phyloP scores from a whole-genome alignment of 352 stramenopile genomes.

The Labyrinthula sp. region DNA sequence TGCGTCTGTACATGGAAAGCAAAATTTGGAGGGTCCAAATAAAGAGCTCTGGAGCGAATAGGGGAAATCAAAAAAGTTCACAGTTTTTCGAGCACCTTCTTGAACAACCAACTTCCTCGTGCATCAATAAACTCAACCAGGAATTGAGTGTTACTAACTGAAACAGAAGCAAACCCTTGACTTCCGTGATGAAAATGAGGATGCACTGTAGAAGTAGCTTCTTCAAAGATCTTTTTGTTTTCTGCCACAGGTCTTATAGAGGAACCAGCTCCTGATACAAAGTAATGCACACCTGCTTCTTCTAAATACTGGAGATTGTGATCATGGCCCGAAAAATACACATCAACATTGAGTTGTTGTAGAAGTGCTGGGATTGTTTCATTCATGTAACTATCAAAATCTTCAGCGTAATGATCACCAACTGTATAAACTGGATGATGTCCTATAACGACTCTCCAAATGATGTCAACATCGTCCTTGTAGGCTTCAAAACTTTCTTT shows the following conservation, averaged over 20 bases:
- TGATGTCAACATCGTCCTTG: no score
- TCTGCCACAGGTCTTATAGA: constrained; percentile 4
- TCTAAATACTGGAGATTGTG: constrained; percentile 9
- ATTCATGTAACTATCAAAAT: constrained; percentile 1
- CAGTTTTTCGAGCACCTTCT: no score
- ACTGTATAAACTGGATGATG: constrained; percentile 26
- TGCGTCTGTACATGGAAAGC: no score
- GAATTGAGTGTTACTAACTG: constrained; percentile 1
- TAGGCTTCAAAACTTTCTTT: no score
- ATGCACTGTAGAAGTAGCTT: no score
- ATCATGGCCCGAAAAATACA: constrained; percentile 24
- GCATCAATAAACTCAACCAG: constrained; percentile 20
- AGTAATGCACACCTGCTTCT: background rate
- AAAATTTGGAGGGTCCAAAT: no score
- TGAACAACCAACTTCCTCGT: no score
- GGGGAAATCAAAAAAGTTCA: no score
- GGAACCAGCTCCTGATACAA: constrained; percentile 12
- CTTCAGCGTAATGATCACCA: constrained; percentile 16
- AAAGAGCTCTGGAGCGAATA: no score
- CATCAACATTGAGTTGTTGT: constrained; percentile 10
- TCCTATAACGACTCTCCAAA: constrained; percentile 17
- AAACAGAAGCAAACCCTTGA: constrained; percentile 22
- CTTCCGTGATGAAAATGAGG: no score
- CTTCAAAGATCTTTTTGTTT: no score
- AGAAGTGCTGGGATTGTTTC: constrained; percentile 14